These are phyloP conservation scores for Amesomyces nigricolor DNA, from an alignment of 2,329 filamentous ascomycete species.

Conservation along the genomic window DNA sequence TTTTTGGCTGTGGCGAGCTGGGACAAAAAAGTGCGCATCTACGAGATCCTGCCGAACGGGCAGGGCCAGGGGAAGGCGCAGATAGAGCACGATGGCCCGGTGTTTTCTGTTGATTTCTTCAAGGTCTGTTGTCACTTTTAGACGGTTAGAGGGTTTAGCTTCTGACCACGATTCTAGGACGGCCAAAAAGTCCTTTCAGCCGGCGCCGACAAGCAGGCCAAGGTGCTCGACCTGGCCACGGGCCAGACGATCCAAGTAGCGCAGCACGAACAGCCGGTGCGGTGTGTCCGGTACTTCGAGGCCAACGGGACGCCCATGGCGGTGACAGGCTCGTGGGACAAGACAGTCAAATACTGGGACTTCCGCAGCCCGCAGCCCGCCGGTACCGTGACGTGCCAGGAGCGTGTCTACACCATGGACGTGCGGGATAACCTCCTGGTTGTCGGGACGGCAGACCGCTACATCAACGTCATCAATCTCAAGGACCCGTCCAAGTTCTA, in stretches of 20 bases:
- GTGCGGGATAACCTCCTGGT: conserved; percentile 84
- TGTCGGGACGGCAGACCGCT: conserved; percentile 86
- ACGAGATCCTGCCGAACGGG: conserved; percentile 75
- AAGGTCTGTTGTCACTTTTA: conserved; percentile 52
- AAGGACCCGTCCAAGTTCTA: conserved; percentile 85
- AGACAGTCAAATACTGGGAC: conserved; percentile 88
- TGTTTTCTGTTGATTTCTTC: conserved; percentile 81
- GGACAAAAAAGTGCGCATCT: conserved; percentile 98
- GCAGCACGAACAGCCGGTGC: conserved; percentile 78
- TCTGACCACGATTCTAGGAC: conserved; percentile 52
- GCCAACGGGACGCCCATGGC: conserved; percentile 69
- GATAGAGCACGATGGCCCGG: conserved; percentile 81
- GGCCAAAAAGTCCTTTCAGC: conserved; percentile 82
- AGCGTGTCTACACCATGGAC: conserved; percentile 87
- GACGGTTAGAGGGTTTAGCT: not conserved
- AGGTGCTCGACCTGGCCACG: conserved; percentile 74
- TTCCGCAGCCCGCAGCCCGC: conserved; percentile 61
- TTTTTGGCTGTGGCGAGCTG: conserved; percentile 87
- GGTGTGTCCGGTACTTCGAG: conserved; percentile 72
- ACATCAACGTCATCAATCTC: conserved; percentile 92
- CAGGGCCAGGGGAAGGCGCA: conserved; percentile 78
- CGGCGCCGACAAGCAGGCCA: conserved; percentile 85
- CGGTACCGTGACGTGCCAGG: conserved; percentile 61
- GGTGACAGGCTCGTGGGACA: conserved; percentile 89
- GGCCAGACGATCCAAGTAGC: conserved; percentile 68